Base-by-base conservation (phyloP, 1,284 basidiomycete species). In the Xerocomus nothofagi region DNA sequence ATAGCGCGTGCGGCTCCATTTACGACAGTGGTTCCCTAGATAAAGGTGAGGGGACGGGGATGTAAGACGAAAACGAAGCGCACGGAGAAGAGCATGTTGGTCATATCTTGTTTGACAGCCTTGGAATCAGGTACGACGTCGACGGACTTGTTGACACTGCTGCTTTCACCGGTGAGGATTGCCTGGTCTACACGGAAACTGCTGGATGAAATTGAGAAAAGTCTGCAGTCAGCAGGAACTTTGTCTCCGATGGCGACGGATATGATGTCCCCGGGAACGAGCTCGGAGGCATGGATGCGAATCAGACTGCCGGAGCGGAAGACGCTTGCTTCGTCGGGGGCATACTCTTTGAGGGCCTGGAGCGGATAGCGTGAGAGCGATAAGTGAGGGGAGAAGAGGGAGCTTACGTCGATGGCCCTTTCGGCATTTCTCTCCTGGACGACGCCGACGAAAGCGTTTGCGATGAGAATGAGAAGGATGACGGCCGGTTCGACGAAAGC, bases 81-180 rank as follows among this genome's bases (percentile, higher is more conserved):
- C 20, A 91, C 91, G 11, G 91, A 88, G 71, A 98, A 97, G 14
- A 97, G 74, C 71, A 95, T 96, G 70, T 97, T 98, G 53, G 79
- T 84, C 93, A 93, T 93, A 63, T 97, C 94, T 70, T 97, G 94
- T 72, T 96, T 95, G 52, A 97, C 95, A 3, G 93, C 94, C 51
- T 75, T 77, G 32, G 68, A 53, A 61, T 94, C 91, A 7, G 74
- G 59, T 32, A 98, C 84, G 12, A 78, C 71, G 14, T 80, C 80
- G 4, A 80, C 66, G 24, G 76, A 81, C 73, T 98, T 98, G 74
- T 84, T 81, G 23, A 97, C 93, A 57, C 90, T 93, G 58, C 79
- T 76, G 63, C 88, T 92, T 72, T 98, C 95, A 30, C 94, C 95
- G 1, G 94, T 98, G 37, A 98, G 80, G 64, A 97, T 91, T 36